Conservation (phyloP, 495 filamentous ascomycete genomes). For the Daldinia grandis region DNA sequence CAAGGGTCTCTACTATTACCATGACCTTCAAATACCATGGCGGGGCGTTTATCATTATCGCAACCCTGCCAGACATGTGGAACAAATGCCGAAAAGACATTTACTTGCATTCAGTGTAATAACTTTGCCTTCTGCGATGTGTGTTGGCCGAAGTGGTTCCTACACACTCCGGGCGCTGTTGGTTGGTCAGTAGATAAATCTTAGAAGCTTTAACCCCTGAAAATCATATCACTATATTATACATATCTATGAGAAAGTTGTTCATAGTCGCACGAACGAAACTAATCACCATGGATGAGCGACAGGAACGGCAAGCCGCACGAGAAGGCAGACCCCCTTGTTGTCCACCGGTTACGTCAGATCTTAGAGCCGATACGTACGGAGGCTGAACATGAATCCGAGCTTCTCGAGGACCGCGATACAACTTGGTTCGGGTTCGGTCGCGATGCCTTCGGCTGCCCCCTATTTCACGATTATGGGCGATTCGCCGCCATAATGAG, state of each 20-base stretch:
- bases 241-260: conserved; percentile 4
- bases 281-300: conserved; percentile 47
- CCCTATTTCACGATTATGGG: conserved; percentile 52
- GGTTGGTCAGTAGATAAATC: conserved; percentile 45
- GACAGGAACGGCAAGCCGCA: conserved; percentile 46
- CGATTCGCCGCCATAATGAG: conserved; percentile 54
- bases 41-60: conserved; percentile 34
- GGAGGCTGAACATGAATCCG: conserved; percentile 43
- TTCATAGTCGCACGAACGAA: conserved; percentile 10
- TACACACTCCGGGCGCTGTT: conserved; percentile 47
- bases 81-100: conserved; percentile 38
- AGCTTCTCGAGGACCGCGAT: conserved; percentile 51
- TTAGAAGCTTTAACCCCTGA: conserved; percentile 40
- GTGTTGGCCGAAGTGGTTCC: conserved; percentile 50
- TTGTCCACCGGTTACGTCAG: conserved; percentile 41
- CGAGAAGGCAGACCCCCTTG: conserved; percentile 44
- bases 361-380: conserved; percentile 45
- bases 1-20: conserved; percentile 20
- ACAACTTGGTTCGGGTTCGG: conserved; percentile 61
- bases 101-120: conserved; percentile 50
- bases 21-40: conserved; percentile 42
- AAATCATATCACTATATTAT: conserved; percentile 4
- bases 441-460: conserved; percentile 43
- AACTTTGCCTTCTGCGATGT: conserved; percentile 55
- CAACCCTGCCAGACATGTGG: conserved; percentile 46